Conservation (phyloP, 1,284 basidiomycete genomes). For the Taiwanofungus camphoratus region DNA sequence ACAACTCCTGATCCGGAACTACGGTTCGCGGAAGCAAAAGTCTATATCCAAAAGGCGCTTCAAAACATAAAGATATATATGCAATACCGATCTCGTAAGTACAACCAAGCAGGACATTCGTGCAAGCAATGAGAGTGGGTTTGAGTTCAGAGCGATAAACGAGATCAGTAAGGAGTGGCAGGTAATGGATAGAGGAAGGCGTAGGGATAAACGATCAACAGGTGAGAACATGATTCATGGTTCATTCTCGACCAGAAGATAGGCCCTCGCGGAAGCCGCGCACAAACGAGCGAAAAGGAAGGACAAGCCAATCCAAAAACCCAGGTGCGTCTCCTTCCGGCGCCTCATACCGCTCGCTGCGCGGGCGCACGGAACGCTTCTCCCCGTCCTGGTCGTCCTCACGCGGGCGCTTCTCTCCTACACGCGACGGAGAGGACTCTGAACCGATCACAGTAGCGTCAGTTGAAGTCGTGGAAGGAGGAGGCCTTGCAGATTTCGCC, state of each 20-base stretch:
- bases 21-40: slow-evolving; percentile 7
- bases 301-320: slow-evolving; percentile 49
- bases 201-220: too few species aligned
- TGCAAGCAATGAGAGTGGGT: not conserved
- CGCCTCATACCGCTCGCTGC: slow-evolving; percentile 40
- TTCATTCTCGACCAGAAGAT: slow-evolving; percentile 15
- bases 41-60: not conserved
- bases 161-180: slow-evolving; percentile 5
- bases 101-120: not conserved
- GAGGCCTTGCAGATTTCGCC: slow-evolving; percentile 24
- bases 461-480: slow-evolving; percentile 34
- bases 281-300: slow-evolving; percentile 57
- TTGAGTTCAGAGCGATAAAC: not conserved
- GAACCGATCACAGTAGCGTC: slow-evolving; percentile 35
- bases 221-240: not conserved
- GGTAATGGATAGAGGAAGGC: slow-evolving; percentile 1
- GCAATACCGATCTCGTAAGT: not conserved
- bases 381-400: slow-evolving; percentile 29
- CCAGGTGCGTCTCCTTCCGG: slow-evolving; percentile 38
- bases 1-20: not conserved
- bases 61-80: too few species aligned
- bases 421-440: slow-evolving; percentile 19
- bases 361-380: slow-evolving; percentile 40
- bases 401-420: slow-evolving; percentile 45
- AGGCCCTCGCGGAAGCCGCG: slow-evolving; percentile 60